Conservation (phyloP, 331 rosid genomes). For the Malus hybrid region DNA sequence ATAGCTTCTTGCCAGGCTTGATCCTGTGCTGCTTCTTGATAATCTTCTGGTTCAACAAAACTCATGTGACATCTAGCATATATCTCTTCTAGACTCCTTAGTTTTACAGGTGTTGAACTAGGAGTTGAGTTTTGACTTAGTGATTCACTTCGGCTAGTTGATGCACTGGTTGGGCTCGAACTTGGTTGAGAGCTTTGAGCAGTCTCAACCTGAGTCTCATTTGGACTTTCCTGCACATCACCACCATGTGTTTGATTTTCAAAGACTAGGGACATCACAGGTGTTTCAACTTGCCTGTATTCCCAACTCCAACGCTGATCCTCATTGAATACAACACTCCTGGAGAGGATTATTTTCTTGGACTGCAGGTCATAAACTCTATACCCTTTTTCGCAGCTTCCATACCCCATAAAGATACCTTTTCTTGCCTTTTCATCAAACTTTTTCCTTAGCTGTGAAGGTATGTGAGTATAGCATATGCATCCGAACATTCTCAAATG, state of each 20-base stretch:
- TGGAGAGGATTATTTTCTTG: no score
- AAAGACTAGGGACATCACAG: fast-evolving
- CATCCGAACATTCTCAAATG: no score
- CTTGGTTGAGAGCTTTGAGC: no score
- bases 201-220: no score
- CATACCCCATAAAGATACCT: background rate
- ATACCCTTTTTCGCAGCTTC: background rate
- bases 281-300: background rate
- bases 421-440: no score
- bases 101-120: background rate
- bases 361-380: background rate
- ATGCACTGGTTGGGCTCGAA: no score
- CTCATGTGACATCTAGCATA: no score
- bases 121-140: no score
- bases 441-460: fast-evolving
- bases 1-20: background rate
- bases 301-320: background rate
- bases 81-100: no score
- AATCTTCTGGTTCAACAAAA: background rate
- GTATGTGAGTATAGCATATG: no score
- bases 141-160: no score
- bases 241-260: fast-evolving
- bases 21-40: background rate
- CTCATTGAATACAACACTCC: background rate
- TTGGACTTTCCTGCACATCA: no score